A percentile compares a stretch with the other conserved stretches of the same genome.
Conservation (phyloP, 1,284 basidiomycete genomes). For the Tremellales sp. region DNA sequence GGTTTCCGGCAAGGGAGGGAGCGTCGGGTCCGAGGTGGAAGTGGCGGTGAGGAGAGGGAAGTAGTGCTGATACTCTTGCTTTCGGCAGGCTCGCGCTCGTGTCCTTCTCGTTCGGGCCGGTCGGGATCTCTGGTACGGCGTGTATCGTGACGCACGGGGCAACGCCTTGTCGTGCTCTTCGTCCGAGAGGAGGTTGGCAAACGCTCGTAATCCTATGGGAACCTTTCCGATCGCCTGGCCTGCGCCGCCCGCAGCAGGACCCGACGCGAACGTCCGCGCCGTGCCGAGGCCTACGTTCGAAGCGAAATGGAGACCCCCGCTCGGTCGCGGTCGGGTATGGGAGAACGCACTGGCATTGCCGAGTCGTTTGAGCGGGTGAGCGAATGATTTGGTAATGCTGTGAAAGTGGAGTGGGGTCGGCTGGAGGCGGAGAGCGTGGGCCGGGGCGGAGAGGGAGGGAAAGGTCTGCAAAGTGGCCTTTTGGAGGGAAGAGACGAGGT, state of each 20-base stretch:
- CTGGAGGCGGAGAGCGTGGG: conserved; percentile 22
- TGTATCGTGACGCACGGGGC: conserved; percentile 27
- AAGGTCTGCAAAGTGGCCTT: conserved; percentile 22
- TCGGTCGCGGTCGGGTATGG: too few relatives aligned
- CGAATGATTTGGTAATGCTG: too few relatives aligned
- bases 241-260: conserved; percentile 14
- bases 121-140: conserved; percentile 20
- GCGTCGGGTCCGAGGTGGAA: conserved; percentile 1
- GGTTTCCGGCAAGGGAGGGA: conserved; percentile 32
- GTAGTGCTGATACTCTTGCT: conserved; percentile 28
- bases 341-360: too few relatives aligned
- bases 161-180: conserved; percentile 22
- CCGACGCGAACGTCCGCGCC: conserved; percentile 32
- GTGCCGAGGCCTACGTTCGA: conserved; percentile 32
- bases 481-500: conserved; percentile 8
- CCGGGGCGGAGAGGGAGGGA: conserved; percentile 19
- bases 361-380: background rate
- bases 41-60: conserved; percentile 25
- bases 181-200: conserved; percentile 29
- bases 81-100: background rate
- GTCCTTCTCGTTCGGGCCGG: conserved; percentile 1
- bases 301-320: too few relatives aligned
- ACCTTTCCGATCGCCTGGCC: conserved; percentile 26
- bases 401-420: conserved; percentile 5
- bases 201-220: conserved; percentile 35